These are phyloP conservation scores for Omphalea diandra DNA, from an alignment of 441 rosid species.

Conservation along the genomic window DNA sequence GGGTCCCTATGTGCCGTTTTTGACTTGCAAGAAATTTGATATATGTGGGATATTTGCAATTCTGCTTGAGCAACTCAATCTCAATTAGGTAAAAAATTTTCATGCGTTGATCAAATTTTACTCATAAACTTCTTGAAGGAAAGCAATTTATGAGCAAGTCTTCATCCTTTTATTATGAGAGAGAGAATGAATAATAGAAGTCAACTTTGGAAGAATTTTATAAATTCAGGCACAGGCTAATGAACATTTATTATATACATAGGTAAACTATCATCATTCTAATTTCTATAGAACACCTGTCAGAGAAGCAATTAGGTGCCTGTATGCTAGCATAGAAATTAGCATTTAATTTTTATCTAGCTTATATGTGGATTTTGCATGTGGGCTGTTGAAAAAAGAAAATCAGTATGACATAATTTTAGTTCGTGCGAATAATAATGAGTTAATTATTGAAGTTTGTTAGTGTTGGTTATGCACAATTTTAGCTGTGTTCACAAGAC, in stretches of 20 bases:
- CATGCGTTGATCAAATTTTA: not conserved
- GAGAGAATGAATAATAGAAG: not conserved
- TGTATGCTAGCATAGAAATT: not conserved
- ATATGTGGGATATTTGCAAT: not conserved
- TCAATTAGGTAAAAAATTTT: not conserved
- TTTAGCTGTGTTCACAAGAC: not conserved
- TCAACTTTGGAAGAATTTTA: not conserved
- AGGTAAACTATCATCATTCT: not conserved
- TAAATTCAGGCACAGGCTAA: not conserved
- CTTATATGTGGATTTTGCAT: not conserved
- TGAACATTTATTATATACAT: not conserved
- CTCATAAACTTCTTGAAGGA: not conserved
- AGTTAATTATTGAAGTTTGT: not conserved
- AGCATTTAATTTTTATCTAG: not conserved
- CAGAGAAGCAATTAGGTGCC: not conserved
- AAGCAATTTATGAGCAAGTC: not conserved
- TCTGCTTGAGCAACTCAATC: slow-evolving; percentile 1
- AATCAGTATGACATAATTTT: no score
- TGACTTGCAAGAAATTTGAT: slow-evolving; percentile 5
- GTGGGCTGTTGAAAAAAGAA: not conserved
- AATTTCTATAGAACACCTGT: not conserved
- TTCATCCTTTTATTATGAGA: not conserved
- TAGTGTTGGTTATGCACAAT: not conserved
- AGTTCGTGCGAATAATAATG: no score
- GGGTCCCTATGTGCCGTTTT: slow-evolving; percentile 5